phyloP scores from a whole-genome alignment of 1,139 yeast genomes.

The Williopsis jadinii region DNA sequence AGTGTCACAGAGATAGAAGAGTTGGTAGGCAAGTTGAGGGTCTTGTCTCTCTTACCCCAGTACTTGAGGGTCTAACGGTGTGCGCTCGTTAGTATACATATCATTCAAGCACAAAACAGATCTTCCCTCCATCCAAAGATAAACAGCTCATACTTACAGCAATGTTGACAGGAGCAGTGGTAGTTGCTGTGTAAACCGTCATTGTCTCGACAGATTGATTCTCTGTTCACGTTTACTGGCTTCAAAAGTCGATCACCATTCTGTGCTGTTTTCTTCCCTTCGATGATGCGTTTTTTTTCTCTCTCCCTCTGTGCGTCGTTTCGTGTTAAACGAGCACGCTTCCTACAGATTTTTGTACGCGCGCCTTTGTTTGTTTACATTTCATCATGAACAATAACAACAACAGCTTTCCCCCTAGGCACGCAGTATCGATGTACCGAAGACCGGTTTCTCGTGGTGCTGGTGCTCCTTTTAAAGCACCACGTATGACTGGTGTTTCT shows the following conservation, averaged over 20 bases:
- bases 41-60: slow-evolving; percentile 96
- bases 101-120: too few relatives aligned
- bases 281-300: background rate
- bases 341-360: too few relatives aligned
- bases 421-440: slow-evolving; percentile 11
- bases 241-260: too few relatives aligned
- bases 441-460: slow-evolving; percentile 9
- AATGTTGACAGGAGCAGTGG: slow-evolving; percentile 96
- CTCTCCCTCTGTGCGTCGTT: background rate
- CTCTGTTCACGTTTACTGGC: too few relatives aligned
- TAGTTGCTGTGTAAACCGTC: slow-evolving; percentile 62
- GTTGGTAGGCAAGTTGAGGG: slow-evolving; percentile 87
- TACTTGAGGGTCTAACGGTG: slow-evolving; percentile 69
- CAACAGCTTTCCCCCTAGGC: too few relatives aligned
- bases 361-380: background rate
- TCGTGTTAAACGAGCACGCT: too few relatives aligned
- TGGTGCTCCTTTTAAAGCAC: slow-evolving; percentile 19
- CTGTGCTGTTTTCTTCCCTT: too few relatives aligned
- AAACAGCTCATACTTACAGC: slow-evolving; percentile 49
- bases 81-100: slow-evolving; percentile 5
- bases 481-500: slow-evolving; percentile 14
- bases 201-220: slow-evolving; percentile 18
- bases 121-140: background rate
- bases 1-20: slow-evolving; percentile 92
- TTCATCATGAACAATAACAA: background rate